Base-by-base conservation (phyloP, 2,329 filamentous ascomycete species). In the Dendryphion nanum region DNA sequence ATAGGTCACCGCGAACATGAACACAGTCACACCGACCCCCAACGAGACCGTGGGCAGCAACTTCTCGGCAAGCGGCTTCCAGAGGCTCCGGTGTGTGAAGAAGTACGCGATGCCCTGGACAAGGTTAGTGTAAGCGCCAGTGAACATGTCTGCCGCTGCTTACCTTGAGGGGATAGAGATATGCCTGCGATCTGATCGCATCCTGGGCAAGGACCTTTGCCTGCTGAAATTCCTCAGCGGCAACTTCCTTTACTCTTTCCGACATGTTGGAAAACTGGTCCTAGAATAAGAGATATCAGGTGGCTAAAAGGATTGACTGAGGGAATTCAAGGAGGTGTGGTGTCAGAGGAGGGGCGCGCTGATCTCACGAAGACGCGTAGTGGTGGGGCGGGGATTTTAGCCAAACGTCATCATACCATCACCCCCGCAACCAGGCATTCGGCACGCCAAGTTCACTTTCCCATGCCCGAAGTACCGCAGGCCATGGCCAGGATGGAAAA, bases 1-100 rank as follows among this genome's bases (percentile, higher is more conserved):
- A 63, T 95, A 96, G 33, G 89, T 86, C 61, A 96, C 82, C 51
- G 85, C 72, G 68, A 97, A 96, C 88, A 96, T 94, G 64, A 79
- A 74, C 8, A 74, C 73, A 1, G 90, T 83, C 31, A 96, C 82
- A 30, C 79, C 78, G 7, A 83, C 65, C 12, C 86, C 89, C 2
- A 95, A 76, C 2, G 77, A 75, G 35, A 94, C 51, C 18, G 84
- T 89, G 3, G 77, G 75, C 2, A 72, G 62, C 23, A 83, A 68
- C 36, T 76, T 77, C n/a, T 71, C 68, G 18, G 71, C 66, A 32
- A 85, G 70, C 0, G 82, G 82, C 30, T 71, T 70, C 75, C 78
- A 81, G 44, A 85, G 73, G 21, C 69, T 67, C 47, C 71, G 74
- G 62, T 83, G 77, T 8, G 73, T 67, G 51, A 74, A 51, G 53